Percentiles rank a stretch among this genome's conserved stretches.
Conservation (phyloP, 495 filamentous ascomycete genomes). For the Cercophora newfieldiana region DNA sequence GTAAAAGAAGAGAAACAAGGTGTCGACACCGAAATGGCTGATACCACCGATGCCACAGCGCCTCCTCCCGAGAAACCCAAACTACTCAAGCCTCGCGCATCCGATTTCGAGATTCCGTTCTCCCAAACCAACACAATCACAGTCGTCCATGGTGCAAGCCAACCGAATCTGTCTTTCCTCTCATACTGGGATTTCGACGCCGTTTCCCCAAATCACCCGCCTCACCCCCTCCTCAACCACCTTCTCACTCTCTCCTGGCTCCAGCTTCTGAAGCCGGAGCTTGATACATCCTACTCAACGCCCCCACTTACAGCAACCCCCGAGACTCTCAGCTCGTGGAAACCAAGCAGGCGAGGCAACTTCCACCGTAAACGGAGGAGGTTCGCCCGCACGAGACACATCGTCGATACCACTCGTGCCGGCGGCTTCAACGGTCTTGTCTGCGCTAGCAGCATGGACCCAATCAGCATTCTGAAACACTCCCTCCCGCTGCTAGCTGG, state of each 20-base stretch:
- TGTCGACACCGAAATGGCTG: conserved; percentile 25
- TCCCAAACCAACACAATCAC: conserved; percentile 80
- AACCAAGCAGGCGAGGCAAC: conserved; percentile 71
- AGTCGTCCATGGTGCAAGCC: conserved; percentile 80
- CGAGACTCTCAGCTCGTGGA: conserved; percentile 61
- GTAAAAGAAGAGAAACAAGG: conserved; percentile 12
- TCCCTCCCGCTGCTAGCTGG: conserved; percentile 77
- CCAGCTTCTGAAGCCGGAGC: conserved; percentile 73
- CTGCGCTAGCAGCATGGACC: conserved; percentile 77
- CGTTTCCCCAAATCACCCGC: conserved; percentile 59
- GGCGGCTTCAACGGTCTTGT: conserved; percentile 84
- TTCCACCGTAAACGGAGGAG: conserved; percentile 85
- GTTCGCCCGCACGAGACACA: conserved; percentile 64
- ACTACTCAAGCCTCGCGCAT: conserved; percentile 29
- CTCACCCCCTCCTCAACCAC: conserved; percentile 78
- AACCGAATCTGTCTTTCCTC: conserved; percentile 83
- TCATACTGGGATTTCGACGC: conserved; percentile 83
- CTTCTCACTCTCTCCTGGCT: conserved; percentile 87
- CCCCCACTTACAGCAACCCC: conserved; percentile 56
- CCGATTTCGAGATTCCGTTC: conserved; percentile 43
- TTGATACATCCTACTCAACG: conserved; percentile 66
- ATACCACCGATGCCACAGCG: conserved; percentile 9
- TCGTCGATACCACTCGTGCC: conserved; percentile 69
- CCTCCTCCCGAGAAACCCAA: background rate
- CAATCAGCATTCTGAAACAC: conserved; percentile 69